These are phyloP conservation scores for Paramyrothecium roridum DNA, from an alignment of 2,329 filamentous ascomycete species.

Conservation along the genomic window DNA sequence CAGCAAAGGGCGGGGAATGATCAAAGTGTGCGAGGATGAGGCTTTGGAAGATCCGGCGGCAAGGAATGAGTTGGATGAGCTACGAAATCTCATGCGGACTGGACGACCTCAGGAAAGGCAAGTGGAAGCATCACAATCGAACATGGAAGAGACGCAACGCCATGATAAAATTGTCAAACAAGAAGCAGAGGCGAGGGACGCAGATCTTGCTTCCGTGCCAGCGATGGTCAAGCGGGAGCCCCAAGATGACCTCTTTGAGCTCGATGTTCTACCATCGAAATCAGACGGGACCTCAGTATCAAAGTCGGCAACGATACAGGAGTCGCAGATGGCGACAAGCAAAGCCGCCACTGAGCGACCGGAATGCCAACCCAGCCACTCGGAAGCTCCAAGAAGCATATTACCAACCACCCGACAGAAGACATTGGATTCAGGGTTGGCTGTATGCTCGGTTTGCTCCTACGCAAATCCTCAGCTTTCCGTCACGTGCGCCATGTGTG, in stretches of 20 bases:
- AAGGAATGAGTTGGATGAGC: constrained; percentile 57
- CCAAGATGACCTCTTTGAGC: neutral
- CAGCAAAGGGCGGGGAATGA: constrained; percentile 61
- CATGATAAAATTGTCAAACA: neutral
- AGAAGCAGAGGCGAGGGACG: neutral
- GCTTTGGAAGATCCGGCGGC: constrained; percentile 41
- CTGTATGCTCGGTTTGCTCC: constrained; percentile 63
- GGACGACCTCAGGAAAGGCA: constrained; percentile 16
- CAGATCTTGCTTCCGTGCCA: neutral
- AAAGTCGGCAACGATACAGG: neutral
- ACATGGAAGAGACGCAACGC: neutral
- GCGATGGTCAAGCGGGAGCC: constrained; percentile 1
- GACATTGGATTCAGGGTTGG: neutral
- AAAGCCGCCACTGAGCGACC: neutral
- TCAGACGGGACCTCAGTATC: neutral
- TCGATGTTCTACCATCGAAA: neutral
- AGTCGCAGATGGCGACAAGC: neutral
- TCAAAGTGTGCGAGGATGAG: constrained; percentile 75
- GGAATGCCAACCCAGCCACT: neutral
- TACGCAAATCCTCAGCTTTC: constrained; percentile 53
- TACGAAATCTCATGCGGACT: constrained; percentile 42
- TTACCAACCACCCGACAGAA: neutral
- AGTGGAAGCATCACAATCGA: constrained; percentile 1
- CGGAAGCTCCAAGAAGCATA: neutral
- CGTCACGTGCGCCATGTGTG: constrained; percentile 65